These are phyloP conservation scores for Plasmodium knowlesi DNA, from an alignment of 169 alveolate genomes.

Conservation along the genomic window DNA sequence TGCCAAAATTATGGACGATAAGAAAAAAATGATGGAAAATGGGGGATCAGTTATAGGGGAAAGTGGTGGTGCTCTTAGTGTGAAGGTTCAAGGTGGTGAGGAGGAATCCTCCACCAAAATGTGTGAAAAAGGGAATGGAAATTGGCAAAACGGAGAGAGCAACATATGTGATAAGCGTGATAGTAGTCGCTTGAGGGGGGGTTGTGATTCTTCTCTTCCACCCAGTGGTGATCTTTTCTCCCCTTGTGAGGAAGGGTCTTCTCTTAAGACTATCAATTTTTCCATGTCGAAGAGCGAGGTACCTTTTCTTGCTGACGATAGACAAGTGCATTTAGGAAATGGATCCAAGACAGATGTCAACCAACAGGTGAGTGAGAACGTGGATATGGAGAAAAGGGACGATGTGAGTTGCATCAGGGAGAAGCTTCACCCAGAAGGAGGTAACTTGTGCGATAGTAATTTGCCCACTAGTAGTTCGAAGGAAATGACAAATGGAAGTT, in stretches of 20 bases:
- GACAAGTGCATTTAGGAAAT: not conserved
- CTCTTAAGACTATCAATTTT: not conserved
- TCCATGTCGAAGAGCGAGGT: not conserved
- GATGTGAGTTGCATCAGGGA: not conserved
- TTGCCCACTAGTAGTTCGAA: not conserved
- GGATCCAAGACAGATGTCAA: not conserved
- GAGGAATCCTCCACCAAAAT: not conserved
- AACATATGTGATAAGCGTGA: not conserved
- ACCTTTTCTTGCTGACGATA: not conserved
- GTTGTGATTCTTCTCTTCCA: not conserved
- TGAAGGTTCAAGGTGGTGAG: not conserved
- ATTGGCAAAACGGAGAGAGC: not conserved
- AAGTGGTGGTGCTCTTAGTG: not conserved
- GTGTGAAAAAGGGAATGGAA: not conserved
- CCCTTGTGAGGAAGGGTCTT: not conserved
- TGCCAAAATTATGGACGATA: conserved; percentile 10
- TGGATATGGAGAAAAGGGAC: not conserved
- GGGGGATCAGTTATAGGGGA: not conserved
- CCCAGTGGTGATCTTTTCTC: not conserved
- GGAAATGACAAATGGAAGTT: not conserved
- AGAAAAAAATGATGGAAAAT: not conserved
- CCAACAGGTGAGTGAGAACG: not conserved
- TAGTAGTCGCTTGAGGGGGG: not conserved
- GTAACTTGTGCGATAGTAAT: not conserved
- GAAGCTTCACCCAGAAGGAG: not conserved